Evolutionary conservation across 495 filamentous ascomycete species (phyloP).

Genomic region (Amniculicola lignicola): DNA sequence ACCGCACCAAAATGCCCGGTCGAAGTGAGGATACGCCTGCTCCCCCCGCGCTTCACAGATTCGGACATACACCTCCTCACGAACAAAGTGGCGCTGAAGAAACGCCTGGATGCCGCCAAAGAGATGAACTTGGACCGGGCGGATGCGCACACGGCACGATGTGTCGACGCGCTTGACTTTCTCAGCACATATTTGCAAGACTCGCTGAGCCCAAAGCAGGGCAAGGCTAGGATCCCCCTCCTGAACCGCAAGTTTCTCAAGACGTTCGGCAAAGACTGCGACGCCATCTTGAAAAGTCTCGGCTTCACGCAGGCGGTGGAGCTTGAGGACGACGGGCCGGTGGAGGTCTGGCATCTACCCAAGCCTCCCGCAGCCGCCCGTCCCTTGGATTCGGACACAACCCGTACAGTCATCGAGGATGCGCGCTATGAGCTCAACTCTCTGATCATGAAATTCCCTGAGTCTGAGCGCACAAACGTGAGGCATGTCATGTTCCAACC

Average conservation of each 20-base stretch:
- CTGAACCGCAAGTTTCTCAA: constrained; percentile 70
- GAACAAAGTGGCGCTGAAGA: constrained; percentile 52
- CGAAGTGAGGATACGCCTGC: constrained; percentile 53
- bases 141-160: constrained; percentile 48
- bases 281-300: constrained; percentile 59
- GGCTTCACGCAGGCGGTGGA: constrained; percentile 51
- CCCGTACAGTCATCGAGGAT: constrained; percentile 55
- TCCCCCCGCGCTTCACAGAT: constrained; percentile 51
- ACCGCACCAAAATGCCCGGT: constrained; percentile 55
- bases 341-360: constrained; percentile 44
- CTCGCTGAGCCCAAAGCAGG: constrained; percentile 50
- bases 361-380: constrained; percentile 40
- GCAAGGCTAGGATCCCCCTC: constrained; percentile 55
- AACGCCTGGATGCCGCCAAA: constrained; percentile 53
- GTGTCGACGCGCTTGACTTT: constrained; percentile 53
- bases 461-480: constrained; percentile 46
- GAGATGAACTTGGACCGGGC: constrained; percentile 57
- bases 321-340: constrained; percentile 7
- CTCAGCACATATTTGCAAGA: constrained; percentile 63
- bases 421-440: constrained; percentile 47
- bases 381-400: constrained; percentile 47
- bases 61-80: constrained; percentile 54
- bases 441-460: constrained; percentile 16
- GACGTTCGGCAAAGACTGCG: constrained; percentile 64
- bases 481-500: constrained; percentile 39